Percentiles rank a stretch among this genome's conserved stretches.
Conservation (phyloP, 148 eudicot species). For the Persicaria maculosa region DNA sequence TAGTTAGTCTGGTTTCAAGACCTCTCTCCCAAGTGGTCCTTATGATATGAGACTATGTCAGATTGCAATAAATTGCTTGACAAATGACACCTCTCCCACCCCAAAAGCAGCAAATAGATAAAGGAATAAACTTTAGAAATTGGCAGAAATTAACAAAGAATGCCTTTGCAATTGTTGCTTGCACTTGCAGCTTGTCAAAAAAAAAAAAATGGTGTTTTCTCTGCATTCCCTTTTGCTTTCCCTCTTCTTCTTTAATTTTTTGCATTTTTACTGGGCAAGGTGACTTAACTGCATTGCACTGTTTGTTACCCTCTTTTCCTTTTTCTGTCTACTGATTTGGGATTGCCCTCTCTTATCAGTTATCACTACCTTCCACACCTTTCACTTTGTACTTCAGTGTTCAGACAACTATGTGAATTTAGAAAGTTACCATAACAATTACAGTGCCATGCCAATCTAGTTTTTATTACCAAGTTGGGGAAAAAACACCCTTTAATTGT, state of each 20-base stretch:
- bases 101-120: not conserved
- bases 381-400: not conserved
- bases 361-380: not conserved
- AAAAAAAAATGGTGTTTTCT: not conserved
- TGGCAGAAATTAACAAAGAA: not conserved
- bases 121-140: not conserved
- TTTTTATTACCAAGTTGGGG: too few relatives aligned
- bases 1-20: not conserved
- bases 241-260: not conserved
- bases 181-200: not conserved
- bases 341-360: conserved; percentile 2
- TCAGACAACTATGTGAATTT: not conserved
- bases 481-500: too few relatives aligned
- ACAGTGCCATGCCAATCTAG: not conserved
- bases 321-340: conserved; percentile 1
- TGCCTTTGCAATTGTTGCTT: not conserved
- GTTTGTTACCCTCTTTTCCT: not conserved
- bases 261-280: not conserved
- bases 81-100: conserved; percentile 6
- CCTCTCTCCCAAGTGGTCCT: not conserved
- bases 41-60: not conserved
- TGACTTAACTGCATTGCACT: not conserved
- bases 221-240: not conserved
- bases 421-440: not conserved
- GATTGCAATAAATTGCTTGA: conserved; percentile 5